Conservation (phyloP, 345 rosid species). For the Psidium friedrichsthalianum region DNA sequence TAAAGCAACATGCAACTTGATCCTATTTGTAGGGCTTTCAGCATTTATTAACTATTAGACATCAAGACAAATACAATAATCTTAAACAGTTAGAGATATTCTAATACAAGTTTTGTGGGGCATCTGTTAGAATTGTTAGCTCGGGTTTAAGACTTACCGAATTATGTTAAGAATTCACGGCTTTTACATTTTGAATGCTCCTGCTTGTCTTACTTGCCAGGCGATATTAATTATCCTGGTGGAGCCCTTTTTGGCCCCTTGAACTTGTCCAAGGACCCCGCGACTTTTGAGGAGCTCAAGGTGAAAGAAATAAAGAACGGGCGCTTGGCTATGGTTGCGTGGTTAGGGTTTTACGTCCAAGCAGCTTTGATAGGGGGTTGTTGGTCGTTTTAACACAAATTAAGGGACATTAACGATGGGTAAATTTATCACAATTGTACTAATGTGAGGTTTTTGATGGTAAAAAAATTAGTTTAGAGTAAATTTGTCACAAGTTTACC, state of each 20-base stretch:
- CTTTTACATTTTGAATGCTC: background rate
- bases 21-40: background rate
- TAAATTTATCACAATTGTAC: too few species aligned
- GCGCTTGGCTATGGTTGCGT: constrained; percentile 81
- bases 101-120: background rate
- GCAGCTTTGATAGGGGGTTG: constrained; percentile 54
- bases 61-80: background rate
- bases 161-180: background rate
- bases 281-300: constrained; percentile 79
- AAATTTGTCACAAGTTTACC: too few species aligned
- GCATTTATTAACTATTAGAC: background rate
- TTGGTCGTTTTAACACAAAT: too few species aligned
- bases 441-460: too few species aligned
- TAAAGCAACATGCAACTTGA: background rate
- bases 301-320: constrained; percentile 91
- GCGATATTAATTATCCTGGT: constrained; percentile 90
- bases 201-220: constrained; percentile 46
- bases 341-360: constrained; percentile 81
- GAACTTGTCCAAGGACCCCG: constrained; percentile 62
- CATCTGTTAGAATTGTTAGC: background rate
- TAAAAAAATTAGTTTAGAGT: too few species aligned
- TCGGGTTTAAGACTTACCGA: background rate
- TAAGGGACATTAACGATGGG: too few species aligned
- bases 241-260: constrained; percentile 80
- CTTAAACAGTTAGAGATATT: background rate